Conservation (phyloP, 345 rosid species). For the Rhodomyrtus tomentosa region DNA sequence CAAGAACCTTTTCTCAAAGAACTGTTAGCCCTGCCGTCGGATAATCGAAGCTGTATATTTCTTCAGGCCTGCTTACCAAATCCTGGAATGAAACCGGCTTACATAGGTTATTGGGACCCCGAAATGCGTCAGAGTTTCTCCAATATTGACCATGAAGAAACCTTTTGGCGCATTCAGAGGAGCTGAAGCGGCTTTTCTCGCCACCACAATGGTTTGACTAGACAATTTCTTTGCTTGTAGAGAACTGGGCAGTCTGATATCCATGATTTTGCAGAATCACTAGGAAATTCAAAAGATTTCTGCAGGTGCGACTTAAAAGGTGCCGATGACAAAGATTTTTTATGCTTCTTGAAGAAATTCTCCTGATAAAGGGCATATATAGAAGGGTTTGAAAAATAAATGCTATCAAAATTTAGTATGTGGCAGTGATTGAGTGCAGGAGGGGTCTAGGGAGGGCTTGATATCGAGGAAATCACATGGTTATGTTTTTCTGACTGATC, state of each 20-base stretch:
- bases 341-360: neutral
- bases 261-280: neutral
- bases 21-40: slow-evolving; percentile 44
- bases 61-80: slow-evolving; percentile 29
- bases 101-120: slow-evolving; percentile 31
- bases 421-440: neutral
- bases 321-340: neutral
- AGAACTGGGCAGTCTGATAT: neutral
- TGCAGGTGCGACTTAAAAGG: neutral
- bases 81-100: slow-evolving; percentile 26
- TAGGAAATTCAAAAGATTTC: neutral
- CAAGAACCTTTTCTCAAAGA: slow-evolving; percentile 36
- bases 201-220: neutral
- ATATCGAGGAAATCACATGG: neutral
- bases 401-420: neutral
- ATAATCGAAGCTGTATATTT: slow-evolving; percentile 41
- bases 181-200: neutral
- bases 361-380: neutral
- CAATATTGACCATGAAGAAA: slow-evolving; percentile 33
- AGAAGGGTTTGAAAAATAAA: neutral
- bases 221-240: neutral
- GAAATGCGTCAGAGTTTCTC: slow-evolving; percentile 27
- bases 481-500: neutral
- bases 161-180: neutral
- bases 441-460: neutral